phyloP scores from a whole-genome alignment of 768 basidiomycete species.

The Lyophyllum atratum region DNA sequence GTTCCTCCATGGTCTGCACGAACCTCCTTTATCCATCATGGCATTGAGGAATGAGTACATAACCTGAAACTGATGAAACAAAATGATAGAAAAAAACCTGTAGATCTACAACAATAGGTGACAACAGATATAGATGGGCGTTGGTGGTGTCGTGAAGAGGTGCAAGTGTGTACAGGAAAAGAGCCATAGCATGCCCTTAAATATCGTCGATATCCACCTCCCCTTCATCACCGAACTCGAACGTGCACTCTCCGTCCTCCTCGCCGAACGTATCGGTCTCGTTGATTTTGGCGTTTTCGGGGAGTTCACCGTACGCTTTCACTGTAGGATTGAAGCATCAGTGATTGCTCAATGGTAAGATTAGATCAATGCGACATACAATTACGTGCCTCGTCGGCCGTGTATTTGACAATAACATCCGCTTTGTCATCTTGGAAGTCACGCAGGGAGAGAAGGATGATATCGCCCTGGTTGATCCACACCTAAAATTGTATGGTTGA shows the following conservation, averaged over 20 bases:
- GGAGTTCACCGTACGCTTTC: constrained; percentile 97
- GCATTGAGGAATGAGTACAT: too few species aligned
- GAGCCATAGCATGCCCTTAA: constrained; percentile 36
- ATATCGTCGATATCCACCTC: constrained; percentile 92
- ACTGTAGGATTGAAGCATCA: constrained; percentile 44
- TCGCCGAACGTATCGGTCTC: constrained; percentile 94
- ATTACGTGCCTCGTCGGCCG: constrained; percentile 91
- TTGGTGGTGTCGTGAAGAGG: constrained; percentile 8
- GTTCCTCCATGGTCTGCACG: too few species aligned
- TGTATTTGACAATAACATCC: constrained; percentile 99
- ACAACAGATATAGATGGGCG: constrained; percentile 7
- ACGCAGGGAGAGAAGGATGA: constrained; percentile 90
- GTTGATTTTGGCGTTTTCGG: constrained; percentile 95
- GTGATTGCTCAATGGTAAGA: not conserved
- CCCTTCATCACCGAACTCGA: constrained; percentile 88
- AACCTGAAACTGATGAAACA: not conserved
- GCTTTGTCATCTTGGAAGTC: constrained; percentile 99
- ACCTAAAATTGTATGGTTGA: constrained; percentile 57
- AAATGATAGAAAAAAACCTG: not conserved
- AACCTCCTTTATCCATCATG: not conserved
- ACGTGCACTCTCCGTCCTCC: constrained; percentile 86
- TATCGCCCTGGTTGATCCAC: constrained; percentile 99
- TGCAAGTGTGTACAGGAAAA: constrained; percentile 11
- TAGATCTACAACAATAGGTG: constrained; percentile 16
- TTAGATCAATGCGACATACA: constrained; percentile 38